Conservation (phyloP, 2,329 filamentous ascomycete species). For the Fusarium concolor region DNA sequence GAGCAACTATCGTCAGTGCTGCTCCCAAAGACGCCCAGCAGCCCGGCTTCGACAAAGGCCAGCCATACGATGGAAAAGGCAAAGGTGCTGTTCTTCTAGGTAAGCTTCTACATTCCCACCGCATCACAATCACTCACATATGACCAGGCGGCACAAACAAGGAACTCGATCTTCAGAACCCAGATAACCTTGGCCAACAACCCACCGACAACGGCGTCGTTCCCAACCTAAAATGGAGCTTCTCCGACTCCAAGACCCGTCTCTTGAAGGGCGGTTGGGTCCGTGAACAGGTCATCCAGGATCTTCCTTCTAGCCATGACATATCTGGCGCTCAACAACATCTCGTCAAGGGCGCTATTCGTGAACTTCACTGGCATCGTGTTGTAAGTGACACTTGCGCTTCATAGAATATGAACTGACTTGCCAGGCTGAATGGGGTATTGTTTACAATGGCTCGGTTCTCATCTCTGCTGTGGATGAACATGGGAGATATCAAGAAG, state of each 20-base stretch:
- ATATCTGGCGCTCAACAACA: slow-evolving; percentile 77
- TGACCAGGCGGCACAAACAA: slow-evolving; percentile 71
- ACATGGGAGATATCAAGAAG: slow-evolving; percentile 65
- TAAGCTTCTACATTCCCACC: slow-evolving; percentile 49
- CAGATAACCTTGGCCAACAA: slow-evolving; percentile 71
- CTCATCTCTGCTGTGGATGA: slow-evolving; percentile 72
- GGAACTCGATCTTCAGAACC: slow-evolving; percentile 70
- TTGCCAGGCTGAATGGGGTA: slow-evolving; percentile 72
- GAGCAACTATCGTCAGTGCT: slow-evolving; percentile 12
- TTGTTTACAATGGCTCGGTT: slow-evolving; percentile 68
- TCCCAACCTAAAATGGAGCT: slow-evolving; percentile 76
- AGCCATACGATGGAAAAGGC: slow-evolving; percentile 67
- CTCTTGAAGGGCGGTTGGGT: slow-evolving; percentile 74
- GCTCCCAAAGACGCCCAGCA: slow-evolving; percentile 31
- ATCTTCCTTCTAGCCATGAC: slow-evolving; percentile 73
- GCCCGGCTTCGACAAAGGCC: slow-evolving; percentile 55
- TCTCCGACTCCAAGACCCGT: slow-evolving; percentile 73
- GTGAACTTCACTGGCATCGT: slow-evolving; percentile 75
- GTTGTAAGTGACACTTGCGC: slow-evolving; percentile 59
- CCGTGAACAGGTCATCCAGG: slow-evolving; percentile 73
- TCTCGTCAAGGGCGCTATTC: slow-evolving; percentile 72
- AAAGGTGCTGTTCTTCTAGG: slow-evolving; percentile 70
- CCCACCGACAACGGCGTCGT: slow-evolving; percentile 72
- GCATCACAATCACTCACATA: background rate
- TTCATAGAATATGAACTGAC: background rate